Evolutionary conservation across 2,329 filamentous ascomycete species (phyloP), one percentile per base, ranked within the genome.

Genomic region (Dactylellina drechsleri): DNA sequence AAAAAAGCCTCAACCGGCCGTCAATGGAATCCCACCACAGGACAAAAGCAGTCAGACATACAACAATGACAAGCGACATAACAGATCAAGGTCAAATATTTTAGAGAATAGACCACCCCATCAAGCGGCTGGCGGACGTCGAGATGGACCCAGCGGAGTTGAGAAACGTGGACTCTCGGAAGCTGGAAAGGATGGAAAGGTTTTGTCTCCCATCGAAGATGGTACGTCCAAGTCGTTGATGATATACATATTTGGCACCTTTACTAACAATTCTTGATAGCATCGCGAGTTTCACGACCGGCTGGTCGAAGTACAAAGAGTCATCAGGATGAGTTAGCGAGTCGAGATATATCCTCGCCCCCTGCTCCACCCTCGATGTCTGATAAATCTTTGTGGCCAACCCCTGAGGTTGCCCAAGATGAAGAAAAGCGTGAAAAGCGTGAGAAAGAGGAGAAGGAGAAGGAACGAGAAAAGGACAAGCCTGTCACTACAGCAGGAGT

Each of bases 311-410:
- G 41, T 23, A 49, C 47, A n/a, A 77, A 77, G 50, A 59, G 57
- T 26, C 75, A 78, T 16, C 68, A 70, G 26, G 73, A 78, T 45
- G 77, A 79, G 31, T 31, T 65, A 16, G 40, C 57, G 18, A 76
- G 80, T 67, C 81, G 81, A 61, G 82, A 81, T 67, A 60, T 67
- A 52, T 58, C 77, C 20, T 54, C 73, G n/a, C 80, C 80, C 13
- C 79, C 82, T 53, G 81, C 83, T 49, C 84, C 87, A 40, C 91
- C 91, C 26, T 86, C 91, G 1, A 90, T 92, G 54, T 89, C 87
- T 71, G 93, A 98, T 81, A 86, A 92, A 58, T 84, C 88, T 62
- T 89, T 89, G 18, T 99, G 95, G 95, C 95, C 95, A 15, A 98
- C 94, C 1, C 93, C 93, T 0, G 92, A 97, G 78, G 89, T 86